These are phyloP conservation scores for Corylus avellana DNA, from an alignment of 306 rosid genomes.

Conservation along the genomic window DNA sequence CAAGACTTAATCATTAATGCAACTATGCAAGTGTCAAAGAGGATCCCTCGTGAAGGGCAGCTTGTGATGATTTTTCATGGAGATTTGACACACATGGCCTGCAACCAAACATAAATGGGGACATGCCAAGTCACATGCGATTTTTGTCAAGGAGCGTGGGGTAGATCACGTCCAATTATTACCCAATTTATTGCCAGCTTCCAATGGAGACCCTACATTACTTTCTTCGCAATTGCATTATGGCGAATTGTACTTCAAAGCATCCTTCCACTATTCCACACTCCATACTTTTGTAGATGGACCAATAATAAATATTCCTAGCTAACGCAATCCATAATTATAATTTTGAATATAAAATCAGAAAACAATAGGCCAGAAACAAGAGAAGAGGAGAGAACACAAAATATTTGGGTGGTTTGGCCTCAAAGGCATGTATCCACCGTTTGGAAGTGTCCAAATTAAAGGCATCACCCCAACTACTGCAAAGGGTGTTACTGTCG, in stretches of 20 bases:
- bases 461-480: no score
- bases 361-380: no score
- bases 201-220: constrained; percentile 24
- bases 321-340: neutral
- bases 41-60: constrained; percentile 26
- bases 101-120: constrained; percentile 32
- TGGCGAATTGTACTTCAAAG: constrained; percentile 25
- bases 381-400: no score
- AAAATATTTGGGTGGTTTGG: no score
- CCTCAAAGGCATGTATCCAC: no score
- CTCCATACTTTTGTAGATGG: constrained; percentile 22
- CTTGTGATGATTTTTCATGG: constrained; percentile 21
- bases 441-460: no score
- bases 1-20: constrained; percentile 3
- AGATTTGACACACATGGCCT: constrained; percentile 35
- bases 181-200: constrained; percentile 26
- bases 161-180: constrained; percentile 42
- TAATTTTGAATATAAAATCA: no score
- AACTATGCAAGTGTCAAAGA: constrained; percentile 14
- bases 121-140: constrained; percentile 46
- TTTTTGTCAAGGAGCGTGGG: constrained; percentile 32
- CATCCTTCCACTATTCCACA: constrained; percentile 31
- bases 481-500: no score
- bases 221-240: constrained; percentile 20
- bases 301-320: constrained; percentile 23